Base-by-base conservation (phyloP, 306 rosid species). In the Adenanthera pavonina region DNA sequence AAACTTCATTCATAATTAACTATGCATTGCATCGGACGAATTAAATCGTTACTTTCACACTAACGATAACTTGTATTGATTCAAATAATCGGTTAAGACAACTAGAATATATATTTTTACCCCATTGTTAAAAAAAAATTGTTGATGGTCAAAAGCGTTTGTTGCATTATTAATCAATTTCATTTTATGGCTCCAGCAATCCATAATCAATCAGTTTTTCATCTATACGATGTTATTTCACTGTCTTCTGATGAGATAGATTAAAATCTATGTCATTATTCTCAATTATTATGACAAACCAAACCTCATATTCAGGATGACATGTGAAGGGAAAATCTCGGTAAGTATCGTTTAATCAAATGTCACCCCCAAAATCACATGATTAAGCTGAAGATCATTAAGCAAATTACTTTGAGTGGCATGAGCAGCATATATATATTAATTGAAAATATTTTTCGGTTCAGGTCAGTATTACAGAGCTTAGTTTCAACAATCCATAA, bases 271-370 rank as follows among this genome's bases (percentile, higher is more conserved):
- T 67, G 46, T 51, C 49, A 66, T 17, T 67, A 3, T 38, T 40
- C 51, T 38, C 34, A 67, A 67, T 67, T 7, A 67, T 67, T 8
- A 67, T 67, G 15, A 67, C 49, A 67, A 67, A 40, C 3, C 8
- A 38, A 67, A n/a, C 14, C 72, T 67, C 14, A 11, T 67, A 67
- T 40, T 67, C 51, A 40, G 33, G 40, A 67, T 67, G 14, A 8
- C 3, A 38, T 20, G 65, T 8, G n/a, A 40, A 36, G 72, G 20
- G 14, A 40, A 38, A 17, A 40, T 67, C 72, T 38, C 16, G 51
- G 51, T 40, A 67, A 40, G 72, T 67, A 40, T 67, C 40, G 72
- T 67, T 25, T 67, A 40, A 67, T 67, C 51, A 38, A 40, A 67
- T 17, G 49, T 67, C 72, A 67, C 33, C 51, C 40, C 49, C 49